phyloP scores from a whole-genome alignment of 129 eudicot species.

The Oenanthe sinensis region DNA sequence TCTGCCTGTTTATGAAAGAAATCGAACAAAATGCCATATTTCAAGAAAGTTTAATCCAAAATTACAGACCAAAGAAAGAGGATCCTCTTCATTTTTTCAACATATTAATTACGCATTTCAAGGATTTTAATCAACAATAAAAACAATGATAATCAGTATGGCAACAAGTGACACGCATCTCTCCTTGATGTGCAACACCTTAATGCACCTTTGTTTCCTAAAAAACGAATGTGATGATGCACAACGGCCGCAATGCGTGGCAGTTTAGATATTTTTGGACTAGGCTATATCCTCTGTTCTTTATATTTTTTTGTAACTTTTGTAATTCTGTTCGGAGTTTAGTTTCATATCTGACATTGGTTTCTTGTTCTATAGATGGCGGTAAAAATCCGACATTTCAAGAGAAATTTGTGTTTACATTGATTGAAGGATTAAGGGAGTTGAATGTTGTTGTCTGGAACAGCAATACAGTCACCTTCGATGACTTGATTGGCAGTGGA shows the following conservation, averaged over 20 bases:
- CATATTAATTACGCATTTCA: no score
- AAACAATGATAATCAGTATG: no score
- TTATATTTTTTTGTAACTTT: no score
- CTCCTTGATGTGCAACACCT: no score
- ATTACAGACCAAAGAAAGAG: no score
- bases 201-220: no score
- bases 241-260: background rate
- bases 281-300: no score
- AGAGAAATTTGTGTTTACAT: constrained; percentile 65
- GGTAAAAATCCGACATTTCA: constrained; percentile 89
- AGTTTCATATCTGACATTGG: background rate
- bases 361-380: constrained; percentile 50
- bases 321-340: no score
- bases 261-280: background rate
- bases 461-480: constrained; percentile 66
- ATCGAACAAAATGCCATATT: background rate
- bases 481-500: constrained; percentile 87
- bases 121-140: no score
- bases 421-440: constrained; percentile 80
- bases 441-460: constrained; percentile 70
- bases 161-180: no score
- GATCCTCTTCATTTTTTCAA: no score
- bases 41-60: no score
- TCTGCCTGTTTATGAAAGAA: background rate
- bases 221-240: background rate